Evolutionary conservation across 805 yeast species (phyloP).

Genomic region (Saccharomyces kudriavzevii): DNA sequence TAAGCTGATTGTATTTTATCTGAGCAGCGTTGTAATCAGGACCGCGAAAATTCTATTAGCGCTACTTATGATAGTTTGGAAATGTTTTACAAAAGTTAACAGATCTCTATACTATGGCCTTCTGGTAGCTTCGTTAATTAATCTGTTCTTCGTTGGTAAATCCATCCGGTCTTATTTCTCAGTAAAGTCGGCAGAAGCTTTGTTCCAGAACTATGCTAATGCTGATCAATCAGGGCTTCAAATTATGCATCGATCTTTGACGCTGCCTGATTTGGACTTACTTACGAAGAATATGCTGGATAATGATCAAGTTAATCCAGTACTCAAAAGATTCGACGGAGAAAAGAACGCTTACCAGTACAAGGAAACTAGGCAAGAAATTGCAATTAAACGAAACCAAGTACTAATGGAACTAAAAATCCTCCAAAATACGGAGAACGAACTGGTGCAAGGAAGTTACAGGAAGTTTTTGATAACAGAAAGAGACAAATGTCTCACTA

Average conservation of each 20-base stretch:
- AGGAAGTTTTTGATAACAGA: conserved; percentile 62
- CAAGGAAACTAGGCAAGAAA: conserved; percentile 35
- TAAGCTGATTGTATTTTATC: conserved; percentile 4
- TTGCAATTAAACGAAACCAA: conserved; percentile 65
- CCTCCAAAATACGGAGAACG: conserved; percentile 57
- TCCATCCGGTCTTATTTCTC: conserved; percentile 53
- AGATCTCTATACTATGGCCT: conserved; percentile 36
- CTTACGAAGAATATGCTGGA: conserved; percentile 33
- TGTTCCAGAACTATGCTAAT: conserved; percentile 22
- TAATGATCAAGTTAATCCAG: conserved; percentile 14
- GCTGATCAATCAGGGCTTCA: conserved; percentile 18
- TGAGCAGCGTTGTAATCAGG: conserved; percentile 7
- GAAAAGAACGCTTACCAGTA: conserved; percentile 14
- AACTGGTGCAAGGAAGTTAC: conserved; percentile 59
- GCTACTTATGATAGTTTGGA: neutral
- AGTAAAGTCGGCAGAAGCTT: conserved; percentile 38
- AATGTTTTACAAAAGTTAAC: conserved; percentile 23
- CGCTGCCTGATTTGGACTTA: conserved; percentile 47
- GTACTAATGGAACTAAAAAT: conserved; percentile 60
- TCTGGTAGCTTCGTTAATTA: conserved; percentile 39
- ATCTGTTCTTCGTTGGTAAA: conserved; percentile 44
- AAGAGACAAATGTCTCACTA: conserved; percentile 42
- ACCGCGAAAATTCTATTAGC: conserved; percentile 8
- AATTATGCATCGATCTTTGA: conserved; percentile 54
- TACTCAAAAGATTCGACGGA: conserved; percentile 31